Conservation (phyloP, 2,329 filamentous ascomycete species). For the Grosmannia serpens region DNA sequence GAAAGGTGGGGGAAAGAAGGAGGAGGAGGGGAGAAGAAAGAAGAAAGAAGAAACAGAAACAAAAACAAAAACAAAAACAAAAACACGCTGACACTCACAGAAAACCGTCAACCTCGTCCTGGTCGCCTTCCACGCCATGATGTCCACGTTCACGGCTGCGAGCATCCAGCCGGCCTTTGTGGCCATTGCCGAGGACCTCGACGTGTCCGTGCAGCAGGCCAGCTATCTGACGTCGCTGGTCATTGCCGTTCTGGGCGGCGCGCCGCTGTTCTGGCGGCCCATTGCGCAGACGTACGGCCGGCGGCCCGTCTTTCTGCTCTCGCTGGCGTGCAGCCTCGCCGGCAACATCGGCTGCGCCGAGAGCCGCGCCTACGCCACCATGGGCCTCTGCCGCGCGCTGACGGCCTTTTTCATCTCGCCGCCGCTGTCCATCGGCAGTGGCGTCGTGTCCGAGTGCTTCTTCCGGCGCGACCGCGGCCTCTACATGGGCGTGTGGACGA, state of each 20-base stretch:
- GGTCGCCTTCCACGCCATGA: constrained; percentile 45
- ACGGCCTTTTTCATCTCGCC: constrained; percentile 45
- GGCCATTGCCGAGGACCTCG: constrained; percentile 38
- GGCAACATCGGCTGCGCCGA: constrained; percentile 43
- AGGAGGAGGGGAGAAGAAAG: background rate
- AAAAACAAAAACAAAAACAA: background rate
- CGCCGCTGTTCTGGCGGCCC: constrained; percentile 45
- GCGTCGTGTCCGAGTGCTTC: constrained; percentile 45
- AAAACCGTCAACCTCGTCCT: constrained; percentile 40
- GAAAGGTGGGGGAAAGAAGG: background rate
- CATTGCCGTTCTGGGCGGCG: constrained; percentile 40
- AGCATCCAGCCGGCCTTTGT: constrained; percentile 43
- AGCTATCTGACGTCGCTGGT: constrained; percentile 44
- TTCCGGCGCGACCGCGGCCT: constrained; percentile 42
- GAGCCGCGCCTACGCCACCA: constrained; percentile 33
- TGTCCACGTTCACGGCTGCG: constrained; percentile 43
- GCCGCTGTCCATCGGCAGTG: constrained; percentile 39
- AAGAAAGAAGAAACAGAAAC: background rate
- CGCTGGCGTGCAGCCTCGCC: constrained; percentile 31
- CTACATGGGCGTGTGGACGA: constrained; percentile 48
- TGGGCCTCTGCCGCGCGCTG: constrained; percentile 38
- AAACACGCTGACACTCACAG: constrained; percentile 16
- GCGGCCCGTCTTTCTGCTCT: constrained; percentile 41
- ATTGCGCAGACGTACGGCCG: constrained; percentile 42
- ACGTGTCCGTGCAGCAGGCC: constrained; percentile 32